Evolutionary conservation across 108 stramenopile genomes (phyloP), one percentile per base, ranked within the genome.

Genomic region (Cyclotella kingstonii): DNA sequence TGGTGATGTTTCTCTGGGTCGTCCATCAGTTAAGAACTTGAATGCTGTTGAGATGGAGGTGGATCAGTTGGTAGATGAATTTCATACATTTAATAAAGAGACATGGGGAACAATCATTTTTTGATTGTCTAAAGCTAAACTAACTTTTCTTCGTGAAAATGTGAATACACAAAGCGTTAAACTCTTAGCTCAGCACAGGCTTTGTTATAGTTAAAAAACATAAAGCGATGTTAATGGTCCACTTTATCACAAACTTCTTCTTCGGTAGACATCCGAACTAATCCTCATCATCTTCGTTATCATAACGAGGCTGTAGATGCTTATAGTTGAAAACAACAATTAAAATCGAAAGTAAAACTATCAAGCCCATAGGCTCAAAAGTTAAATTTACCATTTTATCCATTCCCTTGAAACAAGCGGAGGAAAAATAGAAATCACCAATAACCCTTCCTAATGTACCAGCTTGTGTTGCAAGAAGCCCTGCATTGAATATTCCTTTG

Each of bases 381-480:
- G 50, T 57, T 17, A 31, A 21, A 27, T 84, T 70, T 12, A 87
- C 50, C 17, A 87, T 26, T 19, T 52, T 63, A 1, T 73, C 79
- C 7, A 81, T 31, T 12, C 86, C 86, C 22, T 36, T 45, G 45
- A 61, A 60, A 14, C 76, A 70, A 1, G 66, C 59, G 5, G 52
- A 30, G 12, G 69, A 54, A 42, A 87, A 55, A 36, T 80, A 65
- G 36, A 85, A 47, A 59, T 89, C 87, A 30, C 87, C 87, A 15
- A 84, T 49, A 10, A 79, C 87, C 53, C 95, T 70, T 10, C 93
- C 95, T 12, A 85, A 47, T 8, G 93, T 94, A 18, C 95, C 95
- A 0, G 92, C 85, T 70, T 96, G 94, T 23, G 95, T 96, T 34
- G 93, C 87, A 28, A 96, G 63, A 27, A 95, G 78, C 2, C 95